These are phyloP conservation scores for Leccinum pachyderme DNA, from an alignment of 1,284 basidiomycete genomes.

Conservation along the genomic window DNA sequence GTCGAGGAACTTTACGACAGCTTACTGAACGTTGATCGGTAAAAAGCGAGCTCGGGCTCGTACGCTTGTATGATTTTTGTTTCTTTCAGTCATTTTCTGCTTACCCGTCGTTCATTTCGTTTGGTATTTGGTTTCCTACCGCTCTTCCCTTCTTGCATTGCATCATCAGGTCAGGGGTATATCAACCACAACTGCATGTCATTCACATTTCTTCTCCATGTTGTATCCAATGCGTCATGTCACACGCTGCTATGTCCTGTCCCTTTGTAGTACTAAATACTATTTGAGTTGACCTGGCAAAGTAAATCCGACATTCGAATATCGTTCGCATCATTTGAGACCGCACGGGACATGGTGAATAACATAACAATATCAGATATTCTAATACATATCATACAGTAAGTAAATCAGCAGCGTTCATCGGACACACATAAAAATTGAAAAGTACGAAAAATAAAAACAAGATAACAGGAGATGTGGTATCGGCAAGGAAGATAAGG, in stretches of 20 bases:
- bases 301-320: no score
- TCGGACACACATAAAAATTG: background rate
- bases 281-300: background rate
- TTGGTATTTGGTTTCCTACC: background rate
- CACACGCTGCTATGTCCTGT: conserved; percentile 5
- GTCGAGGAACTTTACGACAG: conserved; percentile 50
- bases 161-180: conserved; percentile 7
- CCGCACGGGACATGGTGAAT: no score
- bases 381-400: background rate
- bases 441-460: background rate
- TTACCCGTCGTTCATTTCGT: background rate
- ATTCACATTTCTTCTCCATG: conserved; percentile 4
- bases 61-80: background rate
- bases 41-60: conserved; percentile 4
- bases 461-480: background rate
- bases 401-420: background rate
- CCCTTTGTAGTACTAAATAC: conserved; percentile 9
- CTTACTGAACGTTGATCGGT: conserved; percentile 20
- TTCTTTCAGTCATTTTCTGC: background rate
- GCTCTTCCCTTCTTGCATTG: conserved; percentile 5
- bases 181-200: conserved; percentile 12
- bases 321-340: no score
- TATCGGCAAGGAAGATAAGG: background rate
- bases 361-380: no score
- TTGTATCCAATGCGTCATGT: conserved; percentile 13